Base-by-base conservation (phyloP, 2,329 filamentous ascomycete species). In the Exophiala aquamarina region DNA sequence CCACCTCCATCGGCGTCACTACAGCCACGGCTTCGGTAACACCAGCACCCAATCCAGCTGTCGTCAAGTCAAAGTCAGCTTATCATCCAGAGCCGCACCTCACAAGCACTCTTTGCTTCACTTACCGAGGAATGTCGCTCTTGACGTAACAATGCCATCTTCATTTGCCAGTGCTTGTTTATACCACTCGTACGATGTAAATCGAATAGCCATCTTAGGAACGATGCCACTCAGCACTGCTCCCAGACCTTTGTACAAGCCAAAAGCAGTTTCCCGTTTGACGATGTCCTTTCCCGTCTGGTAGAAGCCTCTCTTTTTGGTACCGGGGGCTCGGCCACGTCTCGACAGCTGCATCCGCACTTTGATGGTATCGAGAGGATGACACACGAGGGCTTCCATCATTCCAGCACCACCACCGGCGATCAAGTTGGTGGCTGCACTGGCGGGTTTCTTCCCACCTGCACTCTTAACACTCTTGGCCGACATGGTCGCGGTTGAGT, bases 181-280 rank as follows among this genome's bases (percentile, higher is more conserved):
- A 73, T 97, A 98, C 66, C 81, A 83, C 70, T 97, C 93, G 70
- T 97, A 98, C 45, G 89, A 95, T 38, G 92, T 95, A 73, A 98
- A 98, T 31, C 93, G 88, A 67, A 97, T 98, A 52, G 93, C 93
- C 93, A 98, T 98, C 73, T 98, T 98, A 45, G 93, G 93, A 17
- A 98, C 83, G 68, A 98, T 98, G 58, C 93, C 93, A 18, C 91
- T 96, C 49, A 97, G 70, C 33, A 98, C 93, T 45, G 93, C 93
- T 53, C 93, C 93, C n/a, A 98, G 81, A 58, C 93, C 93, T 76
- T 98, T 98, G 80, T 98, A 98, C 49, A 98, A 75, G 55, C 87
- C 93, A 28, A 98, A 75, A 1, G 90, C 89, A 11, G 93, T 96
- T 74, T 98, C 93, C 63, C 87, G 85, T 66, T 82, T 81, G 44